Evolutionary conservation across 2,329 filamentous ascomycete species (phyloP), one percentile per base, ranked within the genome.

Genomic region (Anthostomella pinea): DNA sequence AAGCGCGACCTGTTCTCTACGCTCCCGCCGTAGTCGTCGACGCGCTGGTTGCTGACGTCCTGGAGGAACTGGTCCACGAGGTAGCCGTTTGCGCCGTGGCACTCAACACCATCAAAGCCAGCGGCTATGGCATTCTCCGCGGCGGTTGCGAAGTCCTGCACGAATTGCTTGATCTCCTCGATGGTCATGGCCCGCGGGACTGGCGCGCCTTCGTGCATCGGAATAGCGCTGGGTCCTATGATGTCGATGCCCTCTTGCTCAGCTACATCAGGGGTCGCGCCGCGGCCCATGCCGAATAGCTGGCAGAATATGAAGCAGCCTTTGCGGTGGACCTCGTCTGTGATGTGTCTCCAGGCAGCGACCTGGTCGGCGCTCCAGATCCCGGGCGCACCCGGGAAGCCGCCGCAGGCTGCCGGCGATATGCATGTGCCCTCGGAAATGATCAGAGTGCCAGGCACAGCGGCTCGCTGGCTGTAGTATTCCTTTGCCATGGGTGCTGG

Each of bases 161-260:
- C 83, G 45, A 82, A 65, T 5, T 73, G 59, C 39, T 77, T 69
- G 39, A 90, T 88, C 27, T 88, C 83, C 1, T 70, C 63, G 16
- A 75, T 63, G 0, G 76, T 81, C 75, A 89, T 75, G 17, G 70
- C 78, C 37, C 72, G 75, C 2, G 83, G 83, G 1, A 35, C 34
- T 6, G 53, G 43, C 22, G 51, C 45, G 9, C 45, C 40, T 28
- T 49, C 49, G 28, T 35, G 39, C 21, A 52, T 57, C 0, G 64
- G 52, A 19, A 60, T 52, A 5, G 51, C 48, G 36, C 54, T 60
- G 2, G 63, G 60, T 4, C 49, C 59, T 2, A 54, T 27, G 10
- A 64, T 18, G 5, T 30, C 23, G 33, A 45, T 15, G 2, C 51
- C 53, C 14, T 41, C 38, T 8, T 30, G 34, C 15, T 28, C 14